Evolutionary conservation across 164 flowering plant species (phyloP), one percentile per base, ranked within the genome.

Genomic region (Stephania japonica): DNA sequence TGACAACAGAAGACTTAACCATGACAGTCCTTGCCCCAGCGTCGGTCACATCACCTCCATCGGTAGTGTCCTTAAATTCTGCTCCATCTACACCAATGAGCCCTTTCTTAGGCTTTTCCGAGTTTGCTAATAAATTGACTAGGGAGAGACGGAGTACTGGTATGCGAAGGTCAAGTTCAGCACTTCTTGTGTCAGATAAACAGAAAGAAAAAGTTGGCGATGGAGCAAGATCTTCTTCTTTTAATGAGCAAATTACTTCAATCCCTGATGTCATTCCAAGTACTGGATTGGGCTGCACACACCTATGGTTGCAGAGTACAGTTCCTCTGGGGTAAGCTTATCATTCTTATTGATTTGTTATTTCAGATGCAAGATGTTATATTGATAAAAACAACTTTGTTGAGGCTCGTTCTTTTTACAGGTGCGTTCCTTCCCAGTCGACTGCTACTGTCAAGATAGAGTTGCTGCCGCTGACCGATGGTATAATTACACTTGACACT

Each of bases 1-100:
- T 91, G 81, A 91, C 97, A 69, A 78, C 91, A 18, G 92, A 96
- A 83, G 97, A 91, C 83, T 85, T 96, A 70, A 89, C 92, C 65
- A 69, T 96, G 76, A 96, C 98, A 65, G 90, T 96, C 85, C 91
- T 93, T 77, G 97, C 99, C 73, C 99, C 99, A n/a, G 93, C 97
- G 32, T 93, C 97, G 73, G 85, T 89, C 76, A 86, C 85, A 42
- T 81, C 91, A 49, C 90, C 94, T 69, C 97, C 97, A 65, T 85
- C 98, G 38, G 90, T 93, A 50, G 83, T 91, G 64, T 85, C 98
- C 59, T 77, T 93, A 76, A 89, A 83, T 78, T 84, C 94, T 70
- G 72, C 97, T 26, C 98, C 97, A 9, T 68, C 93, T 23, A 80
- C 95, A 72, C 97, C 93, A 19, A 61, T 81, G 82, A 90, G 93